Base-by-base conservation (phyloP, 2,329 filamentous ascomycete genomes). In the Fusarium coicis region DNA sequence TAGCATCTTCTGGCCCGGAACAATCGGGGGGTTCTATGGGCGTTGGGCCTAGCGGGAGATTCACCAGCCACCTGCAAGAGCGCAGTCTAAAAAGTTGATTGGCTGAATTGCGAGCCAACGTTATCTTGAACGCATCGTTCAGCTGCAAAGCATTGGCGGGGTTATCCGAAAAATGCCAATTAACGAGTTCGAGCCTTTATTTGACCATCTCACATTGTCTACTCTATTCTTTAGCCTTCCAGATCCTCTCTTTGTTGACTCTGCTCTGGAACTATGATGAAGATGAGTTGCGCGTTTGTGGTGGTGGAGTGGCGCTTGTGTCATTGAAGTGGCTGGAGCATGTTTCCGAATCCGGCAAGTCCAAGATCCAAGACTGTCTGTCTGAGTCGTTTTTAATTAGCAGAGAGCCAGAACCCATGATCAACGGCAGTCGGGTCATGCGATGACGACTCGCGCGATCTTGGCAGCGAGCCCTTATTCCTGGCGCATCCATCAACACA, bases 261-360 rank as follows among this genome's bases (percentile, higher is more conserved):
- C 37, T 56, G 26, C 39, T 37, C n/a, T 37, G 32, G 34, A 37
- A 42, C 32, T 53, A 46, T 56, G 53, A 71, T 63, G 54, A 52
- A 50, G 40, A 15, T 36, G 58, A 39, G 66, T 68, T 74, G 55
- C 70, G 64, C 68, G 72, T 61, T 43, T 44, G 72, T 75, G 73
- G 73, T 66, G 67, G 62, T 74, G 70, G 14, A 63, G 66, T 75
- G 72, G 73, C 72, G 62, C 34, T 49, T 28, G 14, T 32, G 28
- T 26, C 30, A 21, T 12, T 37, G 21, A 58, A 59, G 73, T 74
- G 73, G 73, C 73, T 74, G 66, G 66, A 61, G 62, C 50, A 15
- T 16, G 44, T 36, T n/a, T 46, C 66, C 47, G 46, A 59, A 74
- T 73, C 64, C 66, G 66, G 66, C 61, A 64, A 63, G n/a, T 34